phyloP scores from a whole-genome alignment of 257 asterid species.

The Petunia secreta region DNA sequence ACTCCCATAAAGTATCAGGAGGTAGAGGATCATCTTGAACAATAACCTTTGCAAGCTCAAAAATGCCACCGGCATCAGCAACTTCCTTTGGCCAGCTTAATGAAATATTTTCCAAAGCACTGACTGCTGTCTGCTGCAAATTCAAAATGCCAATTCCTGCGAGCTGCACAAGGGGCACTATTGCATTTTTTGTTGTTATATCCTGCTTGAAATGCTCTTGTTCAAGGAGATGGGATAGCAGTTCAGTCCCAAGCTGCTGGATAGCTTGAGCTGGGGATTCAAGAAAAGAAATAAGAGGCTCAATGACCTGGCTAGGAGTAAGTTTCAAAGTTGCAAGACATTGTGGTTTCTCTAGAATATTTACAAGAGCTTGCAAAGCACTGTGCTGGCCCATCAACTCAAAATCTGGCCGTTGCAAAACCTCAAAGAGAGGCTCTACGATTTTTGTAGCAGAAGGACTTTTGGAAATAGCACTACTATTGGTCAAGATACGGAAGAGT shows the following conservation, averaged over 20 bases:
- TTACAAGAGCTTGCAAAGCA: conserved; percentile 85
- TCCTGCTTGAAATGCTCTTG: conserved; percentile 88
- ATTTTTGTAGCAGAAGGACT: conserved; percentile 64
- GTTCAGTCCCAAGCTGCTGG: conserved; percentile 83
- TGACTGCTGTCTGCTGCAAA: conserved; percentile 80
- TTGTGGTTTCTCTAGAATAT: conserved; percentile 86
- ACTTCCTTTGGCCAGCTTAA: conserved; percentile 82
- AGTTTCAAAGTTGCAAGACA: conserved; percentile 65
- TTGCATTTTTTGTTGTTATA: conserved; percentile 69
- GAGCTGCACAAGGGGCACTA: conserved; percentile 82
- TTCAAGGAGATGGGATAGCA: conserved; percentile 76
- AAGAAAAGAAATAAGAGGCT: conserved; percentile 67
- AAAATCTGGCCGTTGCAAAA: conserved; percentile 69
- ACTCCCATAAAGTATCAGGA: conserved; percentile 66
- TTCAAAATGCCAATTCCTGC: conserved; percentile 71
- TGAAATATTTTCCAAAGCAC: conserved; percentile 72
- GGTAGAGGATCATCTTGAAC: conserved; percentile 81
- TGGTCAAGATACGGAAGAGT: conserved; percentile 87
- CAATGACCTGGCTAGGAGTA: conserved; percentile 76
- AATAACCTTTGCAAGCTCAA: conserved; percentile 81
- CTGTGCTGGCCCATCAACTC: conserved; percentile 89
- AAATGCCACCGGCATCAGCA: conserved; percentile 85
- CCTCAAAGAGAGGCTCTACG: conserved; percentile 75
- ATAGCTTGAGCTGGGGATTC: conserved; percentile 87
- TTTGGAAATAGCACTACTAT: conserved; percentile 79